phyloP scores from a whole-genome alignment of 768 basidiomycete species.

The Calocera viscosa region DNA sequence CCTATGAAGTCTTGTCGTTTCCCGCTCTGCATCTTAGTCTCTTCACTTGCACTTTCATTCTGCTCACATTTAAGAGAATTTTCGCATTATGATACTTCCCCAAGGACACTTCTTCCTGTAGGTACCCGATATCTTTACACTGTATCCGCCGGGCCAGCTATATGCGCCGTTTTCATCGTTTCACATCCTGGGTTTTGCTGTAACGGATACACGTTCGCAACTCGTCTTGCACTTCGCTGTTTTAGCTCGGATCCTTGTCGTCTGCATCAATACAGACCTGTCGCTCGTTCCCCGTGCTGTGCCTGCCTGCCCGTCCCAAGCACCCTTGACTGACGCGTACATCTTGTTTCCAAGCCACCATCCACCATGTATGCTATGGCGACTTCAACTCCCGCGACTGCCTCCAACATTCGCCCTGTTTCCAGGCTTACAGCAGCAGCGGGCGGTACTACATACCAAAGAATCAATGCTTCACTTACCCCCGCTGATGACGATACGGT shows the following conservation, averaged over 20 bases:
- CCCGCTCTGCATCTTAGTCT: not conserved
- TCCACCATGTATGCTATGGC: not conserved
- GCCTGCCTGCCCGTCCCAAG: not conserved
- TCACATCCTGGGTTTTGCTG: not conserved
- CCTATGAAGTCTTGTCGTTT: not conserved
- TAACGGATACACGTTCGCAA: not conserved
- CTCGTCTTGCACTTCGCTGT: not conserved
- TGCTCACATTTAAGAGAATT: not conserved
- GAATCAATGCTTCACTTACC: not conserved
- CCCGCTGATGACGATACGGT: slow-evolving; percentile 1
- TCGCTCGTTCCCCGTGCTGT: not conserved
- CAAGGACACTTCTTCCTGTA: not conserved
- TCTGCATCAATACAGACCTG: not conserved
- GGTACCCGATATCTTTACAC: not conserved
- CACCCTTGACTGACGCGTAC: not conserved
- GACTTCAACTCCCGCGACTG: not conserved
- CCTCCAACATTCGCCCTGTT: not conserved
- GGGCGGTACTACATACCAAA: not conserved
- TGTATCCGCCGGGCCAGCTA: not conserved
- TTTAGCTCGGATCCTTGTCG: not conserved
- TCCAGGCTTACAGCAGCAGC: not conserved
- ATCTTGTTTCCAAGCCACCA: not conserved
- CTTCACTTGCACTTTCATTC: not conserved
- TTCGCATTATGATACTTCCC: not conserved
- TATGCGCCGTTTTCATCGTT: not conserved